phyloP scores from a whole-genome alignment of 352 stramenopile species.

The Phytophthora hybrid region DNA sequence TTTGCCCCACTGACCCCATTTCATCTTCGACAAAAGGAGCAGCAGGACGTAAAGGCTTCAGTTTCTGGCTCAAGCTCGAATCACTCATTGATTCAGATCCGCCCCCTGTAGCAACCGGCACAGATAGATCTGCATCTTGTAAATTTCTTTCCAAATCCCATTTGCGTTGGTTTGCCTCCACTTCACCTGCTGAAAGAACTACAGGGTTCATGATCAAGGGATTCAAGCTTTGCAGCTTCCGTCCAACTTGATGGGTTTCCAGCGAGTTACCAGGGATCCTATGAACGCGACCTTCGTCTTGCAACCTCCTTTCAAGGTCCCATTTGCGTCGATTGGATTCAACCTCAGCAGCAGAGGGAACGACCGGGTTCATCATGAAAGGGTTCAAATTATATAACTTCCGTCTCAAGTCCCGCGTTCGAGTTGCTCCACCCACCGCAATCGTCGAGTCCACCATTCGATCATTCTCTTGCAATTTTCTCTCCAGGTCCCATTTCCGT shows the following conservation, averaged over 20 bases:
- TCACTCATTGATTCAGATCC: neutral
- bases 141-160: conserved; percentile 36
- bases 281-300: conserved; percentile 18
- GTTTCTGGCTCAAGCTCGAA: conserved; percentile 7
- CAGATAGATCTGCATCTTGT: conserved; percentile 25
- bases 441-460: neutral
- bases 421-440: neutral
- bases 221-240: conserved; percentile 26
- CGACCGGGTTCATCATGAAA: conserved; percentile 18
- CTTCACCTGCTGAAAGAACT: conserved; percentile 15
- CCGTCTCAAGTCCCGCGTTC: conserved; percentile 15
- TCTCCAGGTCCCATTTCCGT: conserved; percentile 37
- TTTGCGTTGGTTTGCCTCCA: conserved; percentile 30
- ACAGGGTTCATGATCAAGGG: conserved; percentile 21
- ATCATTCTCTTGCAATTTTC: conserved; percentile 22
- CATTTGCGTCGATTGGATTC: conserved; percentile 37
- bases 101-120: neutral
- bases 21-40: conserved; percentile 3
- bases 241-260: conserved; percentile 10
- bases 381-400: conserved; percentile 31
- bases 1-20: neutral
- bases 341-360: conserved; percentile 28
- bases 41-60: conserved; percentile 13
- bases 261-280: neutral
- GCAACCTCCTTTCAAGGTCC: conserved; percentile 29